Evolutionary conservation across 495 filamentous ascomycete genomes (phyloP).

Genomic region (Aspergillus cristatus): DNA sequence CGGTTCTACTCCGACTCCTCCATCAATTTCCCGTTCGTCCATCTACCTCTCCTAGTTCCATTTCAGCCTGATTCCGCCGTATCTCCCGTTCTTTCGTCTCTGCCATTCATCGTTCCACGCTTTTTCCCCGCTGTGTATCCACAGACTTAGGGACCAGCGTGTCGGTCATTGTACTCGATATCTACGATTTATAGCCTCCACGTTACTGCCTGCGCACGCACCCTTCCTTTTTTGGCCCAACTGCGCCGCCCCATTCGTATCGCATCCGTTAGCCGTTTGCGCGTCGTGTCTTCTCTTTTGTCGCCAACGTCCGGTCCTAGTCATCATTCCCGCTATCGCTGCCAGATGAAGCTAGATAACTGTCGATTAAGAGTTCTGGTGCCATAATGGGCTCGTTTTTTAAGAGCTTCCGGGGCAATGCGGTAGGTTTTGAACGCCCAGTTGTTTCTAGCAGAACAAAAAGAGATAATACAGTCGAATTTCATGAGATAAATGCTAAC

Average conservation of each 20-base stretch:
- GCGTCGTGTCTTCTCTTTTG: constrained; percentile 4
- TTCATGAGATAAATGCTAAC: too few species aligned
- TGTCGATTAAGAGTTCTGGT: constrained; percentile 14
- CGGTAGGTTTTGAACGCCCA: constrained; percentile 19
- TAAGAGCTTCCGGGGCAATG: constrained; percentile 32
- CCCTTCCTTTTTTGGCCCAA: too few species aligned
- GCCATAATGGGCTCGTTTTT: constrained; percentile 37
- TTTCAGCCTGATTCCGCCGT: constrained; percentile 1
- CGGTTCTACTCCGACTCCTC: neutral
- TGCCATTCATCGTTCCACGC: constrained; percentile 14
- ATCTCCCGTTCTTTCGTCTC: constrained; percentile 7
- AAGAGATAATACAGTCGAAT: too few species aligned
- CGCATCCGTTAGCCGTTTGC: constrained; percentile 8
- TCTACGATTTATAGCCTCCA: too few species aligned
- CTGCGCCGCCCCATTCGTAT: neutral
- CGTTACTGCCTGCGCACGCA: too few species aligned
- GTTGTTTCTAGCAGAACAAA: too few species aligned
- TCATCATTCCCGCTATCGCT: constrained; percentile 9
- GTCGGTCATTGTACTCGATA: neutral
- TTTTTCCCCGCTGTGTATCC: constrained; percentile 5
- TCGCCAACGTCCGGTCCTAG: constrained; percentile 6
- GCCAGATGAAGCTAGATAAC: constrained; percentile 28
- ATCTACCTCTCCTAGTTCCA: neutral
- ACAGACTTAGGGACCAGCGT: constrained; percentile 8
- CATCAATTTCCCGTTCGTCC: constrained; percentile 1